Conservation (phyloP, 1,139 yeast genomes). For the Pichia sp. region DNA sequence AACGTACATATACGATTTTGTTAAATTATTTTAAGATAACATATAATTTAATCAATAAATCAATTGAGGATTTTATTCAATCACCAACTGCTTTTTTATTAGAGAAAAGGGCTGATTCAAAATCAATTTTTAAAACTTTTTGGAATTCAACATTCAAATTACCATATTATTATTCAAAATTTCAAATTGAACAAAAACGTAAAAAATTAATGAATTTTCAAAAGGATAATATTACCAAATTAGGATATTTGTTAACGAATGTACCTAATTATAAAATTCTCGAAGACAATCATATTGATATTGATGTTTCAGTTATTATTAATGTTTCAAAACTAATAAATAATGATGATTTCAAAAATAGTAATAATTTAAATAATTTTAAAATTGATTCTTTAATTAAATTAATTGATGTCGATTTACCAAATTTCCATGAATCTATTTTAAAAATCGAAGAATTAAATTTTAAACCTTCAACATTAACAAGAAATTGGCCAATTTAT, state of each 20-base stretch:
- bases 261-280: conserved; percentile 25
- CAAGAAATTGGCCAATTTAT: conserved; percentile 65
- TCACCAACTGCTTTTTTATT: conserved; percentile 24
- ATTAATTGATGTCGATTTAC: conserved; percentile 8
- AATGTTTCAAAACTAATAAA: background rate
- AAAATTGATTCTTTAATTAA: conserved; percentile 1
- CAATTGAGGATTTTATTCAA: conserved; percentile 15
- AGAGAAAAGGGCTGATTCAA: conserved; percentile 17
- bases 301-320: conserved; percentile 1
- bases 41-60: conserved; percentile 8
- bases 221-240: conserved; percentile 27
- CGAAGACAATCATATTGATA: background rate
- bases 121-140: conserved; percentile 18
- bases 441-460: conserved; percentile 11
- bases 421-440: conserved; percentile 10
- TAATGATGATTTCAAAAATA: background rate
- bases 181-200: conserved; percentile 28
- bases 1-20: background rate
- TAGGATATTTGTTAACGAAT: conserved; percentile 33
- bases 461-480: conserved; percentile 42
- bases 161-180: conserved; percentile 31
- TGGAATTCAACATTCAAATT: conserved; percentile 29
- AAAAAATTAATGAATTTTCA: conserved; percentile 23
- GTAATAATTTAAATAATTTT: background rate
- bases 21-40: background rate